Percentiles rank a stretch among this genome's conserved stretches.
Conservation (phyloP, 2,329 filamentous ascomycete genomes). For the Colletotrichum sp. region DNA sequence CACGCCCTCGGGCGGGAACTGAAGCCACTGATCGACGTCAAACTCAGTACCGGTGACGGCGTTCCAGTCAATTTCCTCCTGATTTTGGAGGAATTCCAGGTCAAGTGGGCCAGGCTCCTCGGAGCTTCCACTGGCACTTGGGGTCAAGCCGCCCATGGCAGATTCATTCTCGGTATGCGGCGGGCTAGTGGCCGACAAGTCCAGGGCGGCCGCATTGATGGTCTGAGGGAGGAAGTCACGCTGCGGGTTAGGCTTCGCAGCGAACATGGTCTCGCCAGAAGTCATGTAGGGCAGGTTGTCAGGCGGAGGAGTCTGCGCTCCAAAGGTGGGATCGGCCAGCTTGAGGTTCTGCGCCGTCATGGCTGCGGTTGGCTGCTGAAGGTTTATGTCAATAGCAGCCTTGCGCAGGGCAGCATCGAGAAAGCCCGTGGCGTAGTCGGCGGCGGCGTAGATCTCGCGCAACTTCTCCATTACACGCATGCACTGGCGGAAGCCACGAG, state of each 20-base stretch:
- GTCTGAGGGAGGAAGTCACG: conserved; percentile 36
- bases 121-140: conserved; percentile 48
- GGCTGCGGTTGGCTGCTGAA: conserved; percentile 34
- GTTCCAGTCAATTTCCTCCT: conserved; percentile 60
- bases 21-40: conserved; percentile 64
- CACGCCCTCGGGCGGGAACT: conserved; percentile 58
- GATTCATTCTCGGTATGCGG: conserved; percentile 49
- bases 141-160: conserved; percentile 42
- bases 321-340: conserved; percentile 37
- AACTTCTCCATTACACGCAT: conserved; percentile 91
- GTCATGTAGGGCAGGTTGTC: conserved; percentile 53
- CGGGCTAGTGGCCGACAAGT: conserved; percentile 43
- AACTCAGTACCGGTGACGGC: conserved; percentile 56
- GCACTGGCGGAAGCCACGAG: conserved; percentile 86
- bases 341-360: conserved; percentile 36
- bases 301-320: conserved; percentile 57
- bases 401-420: conserved; percentile 91
- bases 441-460: conserved; percentile 87
- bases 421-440: conserved; percentile 96
- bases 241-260: conserved; percentile 12
- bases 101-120: conserved; percentile 46
- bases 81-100: conserved; percentile 50
- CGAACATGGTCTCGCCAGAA: conserved; percentile 42
- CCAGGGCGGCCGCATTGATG: conserved; percentile 39
- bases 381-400: conserved; percentile 73